These are phyloP conservation scores for Spizellomyces sp. DNA, from an alignment of 192 early-diverging fungal genomes.

Conservation along the genomic window DNA sequence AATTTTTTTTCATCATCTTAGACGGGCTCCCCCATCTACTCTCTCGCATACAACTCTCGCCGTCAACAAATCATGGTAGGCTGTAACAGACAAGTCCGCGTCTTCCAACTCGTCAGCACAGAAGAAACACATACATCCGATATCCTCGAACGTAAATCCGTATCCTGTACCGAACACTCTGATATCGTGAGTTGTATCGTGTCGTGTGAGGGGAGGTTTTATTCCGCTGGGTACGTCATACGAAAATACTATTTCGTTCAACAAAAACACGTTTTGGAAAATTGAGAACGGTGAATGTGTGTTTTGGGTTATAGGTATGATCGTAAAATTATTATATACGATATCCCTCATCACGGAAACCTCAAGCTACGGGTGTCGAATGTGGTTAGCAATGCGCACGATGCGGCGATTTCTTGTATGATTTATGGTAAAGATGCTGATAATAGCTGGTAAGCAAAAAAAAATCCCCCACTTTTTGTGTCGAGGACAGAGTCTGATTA, in stretches of 20 bases:
- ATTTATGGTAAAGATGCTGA: slow-evolving; percentile 63
- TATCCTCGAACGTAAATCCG: slow-evolving; percentile 44
- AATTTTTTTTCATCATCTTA: slow-evolving; percentile 3
- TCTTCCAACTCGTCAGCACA: slow-evolving; percentile 50
- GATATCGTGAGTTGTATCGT: slow-evolving; percentile 63
- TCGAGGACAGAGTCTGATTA: not conserved
- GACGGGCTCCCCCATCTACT: slow-evolving; percentile 60
- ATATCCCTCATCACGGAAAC: slow-evolving; percentile 59
- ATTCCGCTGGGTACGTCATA: slow-evolving; percentile 54
- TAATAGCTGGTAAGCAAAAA: slow-evolving; percentile 53
- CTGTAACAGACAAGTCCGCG: slow-evolving; percentile 54
- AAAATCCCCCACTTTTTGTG: not conserved
- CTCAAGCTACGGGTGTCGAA: slow-evolving; percentile 48
- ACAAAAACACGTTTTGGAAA: slow-evolving; percentile 13
- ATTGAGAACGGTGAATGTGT: slow-evolving; percentile 13
- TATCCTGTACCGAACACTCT: slow-evolving; percentile 48
- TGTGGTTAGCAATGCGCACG: slow-evolving; percentile 54
- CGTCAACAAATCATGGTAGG: slow-evolving; percentile 62
- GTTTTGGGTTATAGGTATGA: slow-evolving; percentile 52
- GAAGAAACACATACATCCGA: slow-evolving; percentile 50
- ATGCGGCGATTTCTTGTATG: slow-evolving; percentile 67
- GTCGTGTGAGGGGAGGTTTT: slow-evolving; percentile 58
- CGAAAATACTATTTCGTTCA: not conserved
- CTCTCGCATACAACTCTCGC: slow-evolving; percentile 57
- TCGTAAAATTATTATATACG: slow-evolving; percentile 62